Evolutionary conservation across 164 flowering plant species (phyloP), one percentile per base, ranked within the genome.

Genomic region (Tetracentron sinense): DNA sequence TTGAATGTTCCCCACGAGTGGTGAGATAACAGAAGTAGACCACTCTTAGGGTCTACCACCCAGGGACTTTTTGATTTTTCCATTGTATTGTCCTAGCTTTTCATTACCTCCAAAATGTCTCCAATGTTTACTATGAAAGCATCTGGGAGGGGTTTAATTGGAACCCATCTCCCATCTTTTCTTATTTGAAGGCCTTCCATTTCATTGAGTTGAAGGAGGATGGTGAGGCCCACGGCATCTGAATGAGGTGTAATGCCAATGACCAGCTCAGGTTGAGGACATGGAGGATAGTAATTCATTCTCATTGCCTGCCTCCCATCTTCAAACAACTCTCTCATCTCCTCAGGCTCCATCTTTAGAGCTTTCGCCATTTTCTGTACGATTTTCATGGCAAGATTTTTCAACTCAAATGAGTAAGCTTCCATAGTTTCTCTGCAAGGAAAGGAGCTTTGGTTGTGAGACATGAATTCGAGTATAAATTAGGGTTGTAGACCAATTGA

Each of bases 111-210:
- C 25, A 78, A 44, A 23, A 72, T 64, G 64, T 81, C 84, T 19
- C 78, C 84, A 49, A 81, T 22, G 54, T 81, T 81, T 51, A 81
- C 74, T 14, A 81, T 33, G 20, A 78, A 74, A 44, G 84, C 84
- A 63, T 74, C 22, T 20, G 79, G 67, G 1, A 75, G 71, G 3
- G 80, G 75, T 16, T 60, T 74, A 16, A 81, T 63, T 4, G 77
- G 69, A 58, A 68, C 29, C 82, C 82, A 81, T 4, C 11, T 54
- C 2, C 75, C 80, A 35, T 78, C 79, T 58, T 74, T 78, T 58
- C 44, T 72, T 0, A 78, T 64, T 27, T 81, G 74, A 2, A 81
- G 68, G 19, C 84, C 82, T 58, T 74, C 75, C 19, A 65, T 49
- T 29, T 76, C 76, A 56, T 73, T 78, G 29, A 74, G 44, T 60